Evolutionary conservation across 2,329 filamentous ascomycete genomes (phyloP).

Genomic region (Juglanconis juglandina): DNA sequence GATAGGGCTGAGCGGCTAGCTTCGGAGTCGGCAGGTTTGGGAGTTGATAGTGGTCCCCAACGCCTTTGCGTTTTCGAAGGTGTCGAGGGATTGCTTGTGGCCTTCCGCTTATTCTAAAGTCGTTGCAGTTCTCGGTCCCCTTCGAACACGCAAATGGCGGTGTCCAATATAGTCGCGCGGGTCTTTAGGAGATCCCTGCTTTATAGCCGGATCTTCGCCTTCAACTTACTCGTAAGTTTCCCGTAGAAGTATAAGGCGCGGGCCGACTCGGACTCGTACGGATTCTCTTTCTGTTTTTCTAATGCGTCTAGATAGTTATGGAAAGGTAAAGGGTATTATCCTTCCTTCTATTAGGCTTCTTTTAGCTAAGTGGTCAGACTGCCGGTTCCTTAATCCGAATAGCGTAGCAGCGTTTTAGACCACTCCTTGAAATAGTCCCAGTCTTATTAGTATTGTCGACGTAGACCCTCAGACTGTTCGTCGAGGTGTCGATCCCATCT

Average conservation of each 20-base stretch:
- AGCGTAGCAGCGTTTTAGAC: neutral
- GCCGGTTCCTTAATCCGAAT: neutral
- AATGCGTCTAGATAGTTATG: neutral
- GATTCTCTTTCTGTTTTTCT: neutral
- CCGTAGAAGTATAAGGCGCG: neutral
- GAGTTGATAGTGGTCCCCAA: too few relatives aligned
- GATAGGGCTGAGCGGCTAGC: neutral
- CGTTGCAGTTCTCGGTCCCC: neutral
- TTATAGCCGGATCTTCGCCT: neutral
- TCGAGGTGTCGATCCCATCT: neutral
- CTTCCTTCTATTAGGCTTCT: neutral
- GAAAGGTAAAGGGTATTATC: neutral
- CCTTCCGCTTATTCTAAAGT: neutral
- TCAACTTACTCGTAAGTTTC: neutral
- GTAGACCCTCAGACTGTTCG: neutral
- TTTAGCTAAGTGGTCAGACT: neutral
- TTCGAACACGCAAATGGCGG: neutral
- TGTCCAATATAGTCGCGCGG: neutral
- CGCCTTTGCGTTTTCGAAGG: neutral
- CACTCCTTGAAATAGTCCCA: neutral
- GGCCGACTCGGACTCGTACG: neutral
- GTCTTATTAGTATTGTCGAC: neutral
- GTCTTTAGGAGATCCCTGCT: neutral
- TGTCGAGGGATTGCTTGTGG: neutral
- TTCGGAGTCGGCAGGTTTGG: too few relatives aligned